Evolutionary conservation across 345 rosid species (phyloP).

Genomic region (Eucalyptus grandis): DNA sequence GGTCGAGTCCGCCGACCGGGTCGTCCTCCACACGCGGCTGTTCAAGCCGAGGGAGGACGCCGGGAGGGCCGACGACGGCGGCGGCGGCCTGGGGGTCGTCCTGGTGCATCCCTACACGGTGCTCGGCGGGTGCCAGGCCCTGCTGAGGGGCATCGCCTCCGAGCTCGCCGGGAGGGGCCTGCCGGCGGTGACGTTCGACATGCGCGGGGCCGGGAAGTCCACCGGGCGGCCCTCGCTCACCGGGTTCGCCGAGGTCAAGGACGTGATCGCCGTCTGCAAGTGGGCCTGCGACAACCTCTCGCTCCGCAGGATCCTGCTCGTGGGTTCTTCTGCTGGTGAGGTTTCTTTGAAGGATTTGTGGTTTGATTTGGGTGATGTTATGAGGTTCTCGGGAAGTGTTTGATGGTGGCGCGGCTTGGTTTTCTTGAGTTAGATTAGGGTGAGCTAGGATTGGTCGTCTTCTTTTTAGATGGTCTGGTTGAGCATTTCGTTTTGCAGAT

Average conservation of each 20-base stretch:
- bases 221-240: slow-evolving; percentile 81
- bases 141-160: slow-evolving; percentile 65
- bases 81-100: slow-evolving; percentile 33
- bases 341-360: not conserved
- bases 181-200: slow-evolving; percentile 73
- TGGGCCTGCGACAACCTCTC: slow-evolving; percentile 43
- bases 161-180: slow-evolving; percentile 51
- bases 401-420: not conserved
- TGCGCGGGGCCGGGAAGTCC: slow-evolving; percentile 86
- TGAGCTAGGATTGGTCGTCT: not conserved
- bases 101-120: slow-evolving; percentile 88
- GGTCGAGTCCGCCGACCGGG: not conserved
- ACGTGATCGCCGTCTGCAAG: slow-evolving; percentile 70
- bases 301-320: slow-evolving; percentile 56
- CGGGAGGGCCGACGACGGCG: not conserved
- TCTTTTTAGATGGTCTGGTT: not conserved
- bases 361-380: not conserved
- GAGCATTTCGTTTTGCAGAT: slow-evolving; percentile 5
- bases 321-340: slow-evolving; percentile 89
- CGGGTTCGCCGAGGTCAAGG: slow-evolving; percentile 76
- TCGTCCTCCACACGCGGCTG: slow-evolving; percentile 3
- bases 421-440: not conserved
- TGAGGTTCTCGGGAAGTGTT: not conserved
- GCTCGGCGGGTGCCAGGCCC: slow-evolving; percentile 73
- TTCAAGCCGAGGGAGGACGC: slow-evolving; percentile 42